phyloP scores from a whole-genome alignment of 1,284 basidiomycete genomes.

The Irpex sp. region DNA sequence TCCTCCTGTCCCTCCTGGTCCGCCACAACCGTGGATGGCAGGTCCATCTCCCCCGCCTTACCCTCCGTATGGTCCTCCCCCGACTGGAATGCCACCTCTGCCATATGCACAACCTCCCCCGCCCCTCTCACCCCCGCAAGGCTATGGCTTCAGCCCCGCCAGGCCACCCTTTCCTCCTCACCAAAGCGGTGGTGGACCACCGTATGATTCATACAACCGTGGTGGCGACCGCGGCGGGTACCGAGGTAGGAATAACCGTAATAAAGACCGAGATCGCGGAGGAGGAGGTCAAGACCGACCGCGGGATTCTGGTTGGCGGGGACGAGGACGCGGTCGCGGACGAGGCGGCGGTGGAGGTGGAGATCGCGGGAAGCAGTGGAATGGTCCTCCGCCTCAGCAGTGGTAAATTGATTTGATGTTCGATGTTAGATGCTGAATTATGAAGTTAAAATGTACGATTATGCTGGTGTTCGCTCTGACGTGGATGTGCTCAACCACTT shows the following conservation, averaged over 20 bases:
- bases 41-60: conserved; percentile 6
- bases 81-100: conserved; percentile 8
- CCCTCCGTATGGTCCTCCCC: conserved; percentile 10
- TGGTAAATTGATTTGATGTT: neutral
- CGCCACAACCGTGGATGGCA: conserved; percentile 15
- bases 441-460: neutral
- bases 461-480: neutral
- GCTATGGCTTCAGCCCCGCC: conserved; percentile 12
- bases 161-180: neutral
- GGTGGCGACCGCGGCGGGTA: conserved; percentile 19
- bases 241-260: conserved; percentile 22
- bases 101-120: conserved; percentile 4
- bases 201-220: conserved; percentile 11
- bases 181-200: neutral
- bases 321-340: conserved; percentile 21
- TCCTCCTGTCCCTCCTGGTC: conserved; percentile 6
- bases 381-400: conserved; percentile 4
- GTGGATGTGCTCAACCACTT: neutral
- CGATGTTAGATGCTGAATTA: neutral
- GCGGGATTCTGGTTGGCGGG: conserved; percentile 58
- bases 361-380: conserved; percentile 20
- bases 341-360: conserved; percentile 18
- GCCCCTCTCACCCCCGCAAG: conserved; percentile 2
- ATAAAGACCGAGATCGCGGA: conserved; percentile 28
- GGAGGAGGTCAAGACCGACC: conserved; percentile 37